Base-by-base conservation (phyloP, 148 eudicot species). In the Heliosperma pusillum region DNA sequence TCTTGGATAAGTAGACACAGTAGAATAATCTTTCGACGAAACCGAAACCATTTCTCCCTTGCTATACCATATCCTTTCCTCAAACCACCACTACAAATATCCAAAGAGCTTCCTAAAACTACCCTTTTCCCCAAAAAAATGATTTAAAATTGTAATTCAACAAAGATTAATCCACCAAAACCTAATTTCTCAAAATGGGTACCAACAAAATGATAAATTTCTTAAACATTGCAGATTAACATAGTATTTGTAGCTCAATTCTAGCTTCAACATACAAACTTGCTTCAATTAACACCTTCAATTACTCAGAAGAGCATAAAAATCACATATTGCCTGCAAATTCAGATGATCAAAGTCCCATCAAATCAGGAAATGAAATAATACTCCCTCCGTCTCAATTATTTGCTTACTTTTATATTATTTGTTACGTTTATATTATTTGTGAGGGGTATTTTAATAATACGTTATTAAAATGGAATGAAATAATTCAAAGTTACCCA, bases 1-100 rank as follows among this genome's bases (percentile, higher is more conserved):
- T 82, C 85, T 87, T 22, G 96, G 98, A 79, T 90, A 90, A 45
- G 82, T 78, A 75, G 77, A 61, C 13, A 52, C 61, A 26, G 66
- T 69, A 5, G 80, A 66, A 74, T 74, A 68, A 45, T 80, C 91
- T 84, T 87, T 89, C 11, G 1, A 13, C 5, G 83, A 76, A 76
- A 27, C 66, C 30, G 74, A 72, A 66, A 33, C 78, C 92, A 90
- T 59, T 50, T 50, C 52, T 71, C 65, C 10, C 71, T 69, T 47
- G 5, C 30, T 11, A 55, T 66, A 72, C 29, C 24, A 44, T 29
- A 47, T 47, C 58, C 47, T 72, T 58, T 67, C 59, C n/a, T 67
- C n/a, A n/a, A 58, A 10, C 33, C 55, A 22, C n/a, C n/a, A n/a
- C n/a, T n/a, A n/a, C n/a, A n/a, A n/a, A n/a, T n/a, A n/a, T n/a